Conservation (phyloP, 495 filamentous ascomycete species). For the Aspergillus mulundensis region DNA sequence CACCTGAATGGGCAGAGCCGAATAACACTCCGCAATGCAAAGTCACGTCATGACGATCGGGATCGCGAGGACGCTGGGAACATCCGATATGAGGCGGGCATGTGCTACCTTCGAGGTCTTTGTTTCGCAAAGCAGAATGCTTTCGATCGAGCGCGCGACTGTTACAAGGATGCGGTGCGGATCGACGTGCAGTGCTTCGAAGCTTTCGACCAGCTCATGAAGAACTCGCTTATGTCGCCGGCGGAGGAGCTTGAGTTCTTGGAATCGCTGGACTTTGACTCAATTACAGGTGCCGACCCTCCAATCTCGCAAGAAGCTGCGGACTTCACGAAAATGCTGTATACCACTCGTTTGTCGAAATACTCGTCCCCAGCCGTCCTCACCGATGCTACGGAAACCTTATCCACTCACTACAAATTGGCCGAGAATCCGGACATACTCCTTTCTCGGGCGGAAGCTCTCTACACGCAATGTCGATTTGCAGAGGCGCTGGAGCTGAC, state of each 20-base stretch:
- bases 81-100: conserved; percentile 85
- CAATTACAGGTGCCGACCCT: conserved; percentile 58
- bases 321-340: conserved; percentile 93
- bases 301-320: conserved; percentile 73
- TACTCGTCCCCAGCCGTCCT: conserved; percentile 85
- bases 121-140: conserved; percentile 98
- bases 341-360: conserved; percentile 93
- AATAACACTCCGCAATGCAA: conserved; percentile 46
- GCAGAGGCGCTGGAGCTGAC: conserved; percentile 81
- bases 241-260: conserved; percentile 94
- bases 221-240: conserved; percentile 95
- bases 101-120: conserved; percentile 92
- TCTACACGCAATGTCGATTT: conserved; percentile 94
- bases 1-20: conserved; percentile 49
- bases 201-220: conserved; percentile 96
- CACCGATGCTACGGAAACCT: conserved; percentile 79
- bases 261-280: conserved; percentile 86
- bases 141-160: conserved; percentile 94
- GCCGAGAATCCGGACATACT: conserved; percentile 84
- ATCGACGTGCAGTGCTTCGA: conserved; percentile 99
- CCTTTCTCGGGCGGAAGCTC: conserved; percentile 83
- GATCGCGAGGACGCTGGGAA: conserved; percentile 67
- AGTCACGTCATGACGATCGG: conserved; percentile 48
- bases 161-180: conserved; percentile 93
- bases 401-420: conserved; percentile 91